Conservation (phyloP, 2,329 filamentous ascomycete genomes). For the Fusarium abutilonis region DNA sequence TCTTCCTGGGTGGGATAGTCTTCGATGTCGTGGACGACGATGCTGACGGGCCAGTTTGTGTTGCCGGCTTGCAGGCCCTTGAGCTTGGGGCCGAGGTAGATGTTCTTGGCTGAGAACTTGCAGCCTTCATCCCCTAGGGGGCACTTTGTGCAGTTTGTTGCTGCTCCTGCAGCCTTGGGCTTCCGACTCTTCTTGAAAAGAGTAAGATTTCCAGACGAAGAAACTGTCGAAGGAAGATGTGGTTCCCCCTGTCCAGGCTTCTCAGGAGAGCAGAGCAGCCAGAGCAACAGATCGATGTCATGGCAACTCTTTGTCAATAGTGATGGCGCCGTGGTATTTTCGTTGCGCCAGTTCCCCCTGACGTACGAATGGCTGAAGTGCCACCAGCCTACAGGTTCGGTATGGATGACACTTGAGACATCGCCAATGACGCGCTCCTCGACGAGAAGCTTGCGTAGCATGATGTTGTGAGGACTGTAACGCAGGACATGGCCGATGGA, state of each 20-base stretch:
- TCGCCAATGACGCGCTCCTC: constrained; percentile 83
- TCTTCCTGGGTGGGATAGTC: constrained; percentile 66
- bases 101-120: constrained; percentile 84
- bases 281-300: constrained; percentile 91
- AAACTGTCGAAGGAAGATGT: constrained; percentile 80
- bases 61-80: constrained; percentile 71
- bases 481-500: constrained; percentile 93
- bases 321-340: constrained; percentile 78
- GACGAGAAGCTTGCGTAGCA: constrained; percentile 80
- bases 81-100: constrained; percentile 77
- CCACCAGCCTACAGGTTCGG: constrained; percentile 96
- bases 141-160: constrained; percentile 90
- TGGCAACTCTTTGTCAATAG: constrained; percentile 96
- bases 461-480: constrained; percentile 91
- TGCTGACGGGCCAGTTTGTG: constrained; percentile 82
- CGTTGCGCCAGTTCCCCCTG: constrained; percentile 90
- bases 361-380: constrained; percentile 94
- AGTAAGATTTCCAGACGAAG: constrained; percentile 79
- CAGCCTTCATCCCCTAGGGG: constrained; percentile 72
- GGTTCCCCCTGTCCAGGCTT: constrained; percentile 58
- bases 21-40: constrained; percentile 93
- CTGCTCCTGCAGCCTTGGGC: constrained; percentile 74
- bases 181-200: constrained; percentile 82
- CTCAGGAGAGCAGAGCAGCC: constrained; percentile 82
- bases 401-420: constrained; percentile 86